These are phyloP conservation scores for Colletotrichum musae DNA, from an alignment of 2,329 filamentous ascomycete genomes.

Conservation along the genomic window DNA sequence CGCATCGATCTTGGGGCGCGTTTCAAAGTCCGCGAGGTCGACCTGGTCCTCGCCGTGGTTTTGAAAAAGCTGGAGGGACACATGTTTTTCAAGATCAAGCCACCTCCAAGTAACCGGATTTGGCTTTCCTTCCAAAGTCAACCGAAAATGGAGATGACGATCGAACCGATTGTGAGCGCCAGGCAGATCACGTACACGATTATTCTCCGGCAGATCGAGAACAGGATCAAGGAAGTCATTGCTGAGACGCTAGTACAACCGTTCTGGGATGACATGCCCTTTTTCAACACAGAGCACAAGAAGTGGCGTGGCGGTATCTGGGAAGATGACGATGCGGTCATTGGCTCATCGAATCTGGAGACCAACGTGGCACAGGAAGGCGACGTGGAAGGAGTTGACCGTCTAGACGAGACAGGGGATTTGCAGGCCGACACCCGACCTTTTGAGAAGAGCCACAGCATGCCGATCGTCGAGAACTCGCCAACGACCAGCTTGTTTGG, in stretches of 20 bases:
- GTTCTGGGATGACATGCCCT: slow-evolving; percentile 97
- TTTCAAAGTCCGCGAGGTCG: slow-evolving; percentile 92
- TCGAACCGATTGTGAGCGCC: slow-evolving; percentile 95
- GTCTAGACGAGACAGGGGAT: slow-evolving; percentile 58
- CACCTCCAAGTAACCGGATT: slow-evolving; percentile 93
- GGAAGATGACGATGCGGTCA: slow-evolving; percentile 66
- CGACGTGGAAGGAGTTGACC: slow-evolving; percentile 63
- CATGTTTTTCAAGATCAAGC: slow-evolving; percentile 88
- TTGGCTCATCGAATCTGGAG: slow-evolving; percentile 54
- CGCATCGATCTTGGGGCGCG: slow-evolving; percentile 90
- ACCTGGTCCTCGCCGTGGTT: slow-evolving; percentile 87
- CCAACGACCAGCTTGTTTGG: slow-evolving; percentile 63
- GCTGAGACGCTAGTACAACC: slow-evolving; percentile 92
- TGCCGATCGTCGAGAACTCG: slow-evolving; percentile 59
- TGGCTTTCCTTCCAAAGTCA: slow-evolving; percentile 97
- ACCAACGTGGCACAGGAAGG: slow-evolving; percentile 59
- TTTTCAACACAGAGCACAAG: slow-evolving; percentile 85
- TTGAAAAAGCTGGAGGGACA: slow-evolving; percentile 90
- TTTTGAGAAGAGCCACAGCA: slow-evolving; percentile 70
- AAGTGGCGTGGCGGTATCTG: slow-evolving; percentile 89
- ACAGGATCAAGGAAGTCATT: slow-evolving; percentile 92
- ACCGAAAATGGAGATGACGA: slow-evolving; percentile 93
- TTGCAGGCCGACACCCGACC: slow-evolving; percentile 57
- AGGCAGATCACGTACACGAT: slow-evolving; percentile 95
- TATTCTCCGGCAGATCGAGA: slow-evolving; percentile 94